These are phyloP conservation scores for Blastobotrys elegans DNA, from an alignment of 1,139 yeast genomes.

Conservation along the genomic window DNA sequence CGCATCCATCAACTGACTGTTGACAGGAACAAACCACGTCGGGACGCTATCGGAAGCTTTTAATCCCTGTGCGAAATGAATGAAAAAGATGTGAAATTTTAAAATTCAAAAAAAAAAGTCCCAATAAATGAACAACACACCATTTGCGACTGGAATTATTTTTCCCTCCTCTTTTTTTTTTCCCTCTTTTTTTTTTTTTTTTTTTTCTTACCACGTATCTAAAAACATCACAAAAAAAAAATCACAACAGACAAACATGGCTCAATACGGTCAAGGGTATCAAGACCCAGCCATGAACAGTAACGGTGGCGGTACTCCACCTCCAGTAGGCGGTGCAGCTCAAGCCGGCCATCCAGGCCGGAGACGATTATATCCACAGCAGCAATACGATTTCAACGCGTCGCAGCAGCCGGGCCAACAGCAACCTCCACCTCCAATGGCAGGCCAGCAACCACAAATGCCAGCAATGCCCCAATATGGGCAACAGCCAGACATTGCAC, in stretches of 20 bases:
- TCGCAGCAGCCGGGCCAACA: slow-evolving; percentile 32
- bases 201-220: not conserved
- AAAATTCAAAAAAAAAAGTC: too few relatives aligned
- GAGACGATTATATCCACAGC: slow-evolving; percentile 48
- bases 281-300: slow-evolving; percentile 8
- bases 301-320: slow-evolving; percentile 32
- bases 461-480: slow-evolving; percentile 27
- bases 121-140: slow-evolving; percentile 8
- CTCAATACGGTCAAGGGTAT: slow-evolving; percentile 15
- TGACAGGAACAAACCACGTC: too few relatives aligned
- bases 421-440: slow-evolving; percentile 16
- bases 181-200: slow-evolving; percentile 1
- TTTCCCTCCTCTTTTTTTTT: not conserved
- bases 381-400: slow-evolving; percentile 47
- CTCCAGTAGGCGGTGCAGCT: slow-evolving; percentile 8
- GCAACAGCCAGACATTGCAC: not conserved
- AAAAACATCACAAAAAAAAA: not conserved
- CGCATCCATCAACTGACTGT: too few relatives aligned
- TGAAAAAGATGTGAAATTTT: too few relatives aligned
- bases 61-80: too few relatives aligned
- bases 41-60: too few relatives aligned
- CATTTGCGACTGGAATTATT: not conserved
- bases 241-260: slow-evolving; percentile 6
- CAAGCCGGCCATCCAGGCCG: slow-evolving; percentile 19
- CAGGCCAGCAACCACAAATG: slow-evolving; percentile 14